Base-by-base conservation (phyloP, 2,329 filamentous ascomycete species). In the Arthrobotrys sinensis region DNA sequence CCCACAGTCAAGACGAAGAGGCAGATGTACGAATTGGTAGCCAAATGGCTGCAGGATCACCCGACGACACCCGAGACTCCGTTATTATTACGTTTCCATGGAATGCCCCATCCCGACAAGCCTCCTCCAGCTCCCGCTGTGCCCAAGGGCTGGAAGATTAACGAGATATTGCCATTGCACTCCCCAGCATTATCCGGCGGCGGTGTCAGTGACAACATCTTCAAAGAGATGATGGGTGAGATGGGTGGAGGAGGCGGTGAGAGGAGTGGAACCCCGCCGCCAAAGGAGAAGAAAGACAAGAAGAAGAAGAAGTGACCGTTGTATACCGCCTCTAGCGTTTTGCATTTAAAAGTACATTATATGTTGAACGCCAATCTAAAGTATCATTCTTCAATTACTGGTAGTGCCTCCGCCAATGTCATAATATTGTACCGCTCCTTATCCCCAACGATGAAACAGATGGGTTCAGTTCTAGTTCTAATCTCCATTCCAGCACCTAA, bases 181-280 rank as follows among this genome's bases (percentile, higher is more conserved):
- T 96, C 92, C 80, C 91, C 94, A 0, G 96, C 94, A 16, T 89
- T 98, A 85, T 96, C 92, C 67, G 96, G 96, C 7, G 96, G 96
- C 10, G 96, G 96, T 40, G 93, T 98, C 10, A 94, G 90, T 79
- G 96, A 99, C 84, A 97, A 98, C 83, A 90, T 97, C 79, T 90
- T 98, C 83, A 93, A 96, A 86, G 94, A 97, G 81, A 97, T 97
- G 88, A 97, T 98, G 94, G 91, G 90, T 82, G 93, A 96, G 86
- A 97, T 98, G 93, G 87, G 88, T 63, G 81, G 81, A 65, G 80
- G 76, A 10, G 24, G 34, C 16, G 83, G 86, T 82, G 84, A 85
- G 4, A 85, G 85, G 3, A 83, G 83, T 40, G 53, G 82, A 81
- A 82, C 81, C 79, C 84, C 87, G 82, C 86, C 87, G 80, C 84